These are phyloP conservation scores for Xylariales sp. DNA, from an alignment of 2,329 filamentous ascomycete genomes.

Conservation along the genomic window DNA sequence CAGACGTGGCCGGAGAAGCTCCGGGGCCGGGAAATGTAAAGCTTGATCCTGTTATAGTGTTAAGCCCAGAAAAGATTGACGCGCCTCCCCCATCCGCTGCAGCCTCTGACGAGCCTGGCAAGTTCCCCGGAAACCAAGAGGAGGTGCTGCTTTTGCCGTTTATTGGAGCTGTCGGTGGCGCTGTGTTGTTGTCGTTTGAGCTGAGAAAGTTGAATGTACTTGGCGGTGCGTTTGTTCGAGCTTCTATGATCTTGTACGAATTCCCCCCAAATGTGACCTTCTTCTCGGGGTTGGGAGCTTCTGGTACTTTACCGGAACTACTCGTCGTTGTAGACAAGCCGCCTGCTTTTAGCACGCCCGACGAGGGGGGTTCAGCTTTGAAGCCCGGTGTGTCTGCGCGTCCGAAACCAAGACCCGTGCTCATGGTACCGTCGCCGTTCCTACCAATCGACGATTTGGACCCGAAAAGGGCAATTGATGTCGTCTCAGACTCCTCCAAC, in stretches of 20 bases:
- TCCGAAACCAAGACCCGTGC: background rate
- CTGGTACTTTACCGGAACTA: background rate
- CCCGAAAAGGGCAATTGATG: background rate
- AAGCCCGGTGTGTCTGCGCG: no score
- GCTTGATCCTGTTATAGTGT: constrained; percentile 4
- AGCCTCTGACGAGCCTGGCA: background rate
- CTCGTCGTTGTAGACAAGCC: background rate
- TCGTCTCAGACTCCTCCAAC: constrained; percentile 9
- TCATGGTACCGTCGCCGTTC: no score
- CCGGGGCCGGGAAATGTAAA: constrained; percentile 4
- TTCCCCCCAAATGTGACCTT: constrained; percentile 14
- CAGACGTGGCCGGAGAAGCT: background rate
- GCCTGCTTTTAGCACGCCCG: background rate
- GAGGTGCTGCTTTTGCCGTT: background rate
- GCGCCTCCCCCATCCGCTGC: constrained; percentile 9
- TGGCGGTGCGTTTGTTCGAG: constrained; percentile 1
- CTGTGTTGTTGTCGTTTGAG: constrained; percentile 6
- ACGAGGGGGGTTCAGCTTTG: no score
- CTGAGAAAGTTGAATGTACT: constrained; percentile 13
- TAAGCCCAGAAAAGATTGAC: constrained; percentile 6
- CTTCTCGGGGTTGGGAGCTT: constrained; percentile 8
- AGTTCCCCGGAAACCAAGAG: constrained; percentile 10
- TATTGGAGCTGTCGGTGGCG: background rate
- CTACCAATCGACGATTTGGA: no score
- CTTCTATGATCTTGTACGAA: constrained; percentile 4